These are phyloP conservation scores for Ambrosia trifida DNA, from an alignment of 129 eudicot species.

Conservation along the genomic window DNA sequence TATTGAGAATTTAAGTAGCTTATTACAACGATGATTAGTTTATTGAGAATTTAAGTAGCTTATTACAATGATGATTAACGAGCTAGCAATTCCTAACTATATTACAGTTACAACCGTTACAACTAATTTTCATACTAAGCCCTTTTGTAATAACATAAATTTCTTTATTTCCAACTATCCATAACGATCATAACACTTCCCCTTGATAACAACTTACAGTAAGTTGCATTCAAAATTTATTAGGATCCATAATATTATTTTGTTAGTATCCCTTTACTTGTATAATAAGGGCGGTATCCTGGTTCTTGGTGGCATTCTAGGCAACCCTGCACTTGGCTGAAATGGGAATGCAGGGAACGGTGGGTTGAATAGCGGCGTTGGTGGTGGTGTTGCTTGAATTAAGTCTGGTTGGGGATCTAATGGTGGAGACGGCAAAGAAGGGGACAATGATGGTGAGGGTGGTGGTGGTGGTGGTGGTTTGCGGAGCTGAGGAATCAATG, in stretches of 20 bases:
- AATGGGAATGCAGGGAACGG: conserved; percentile 66
- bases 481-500: conserved; percentile 42
- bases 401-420: conserved; percentile 27
- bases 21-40: neutral
- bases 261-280: neutral
- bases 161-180: too few relatives aligned
- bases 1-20: neutral
- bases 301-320: conserved; percentile 57
- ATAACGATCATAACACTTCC: neutral
- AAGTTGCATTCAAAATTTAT: neutral
- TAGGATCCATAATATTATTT: neutral
- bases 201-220: neutral
- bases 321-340: conserved; percentile 62
- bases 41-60: neutral
- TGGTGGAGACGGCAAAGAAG: conserved; percentile 45
- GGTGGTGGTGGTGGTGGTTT: conserved; percentile 42
- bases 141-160: too few relatives aligned
- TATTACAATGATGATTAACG: too few relatives aligned
- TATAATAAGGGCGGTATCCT: conserved; percentile 33
- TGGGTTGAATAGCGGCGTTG: conserved; percentile 27
- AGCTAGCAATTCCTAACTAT: too few relatives aligned
- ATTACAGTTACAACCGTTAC: too few relatives aligned
- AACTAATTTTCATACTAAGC: too few relatives aligned
- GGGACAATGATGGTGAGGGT: conserved; percentile 38
- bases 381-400: conserved; percentile 45